Evolutionary conservation across 2,329 filamentous ascomycete species (phyloP).

Genomic region (Shiraia sp.): DNA sequence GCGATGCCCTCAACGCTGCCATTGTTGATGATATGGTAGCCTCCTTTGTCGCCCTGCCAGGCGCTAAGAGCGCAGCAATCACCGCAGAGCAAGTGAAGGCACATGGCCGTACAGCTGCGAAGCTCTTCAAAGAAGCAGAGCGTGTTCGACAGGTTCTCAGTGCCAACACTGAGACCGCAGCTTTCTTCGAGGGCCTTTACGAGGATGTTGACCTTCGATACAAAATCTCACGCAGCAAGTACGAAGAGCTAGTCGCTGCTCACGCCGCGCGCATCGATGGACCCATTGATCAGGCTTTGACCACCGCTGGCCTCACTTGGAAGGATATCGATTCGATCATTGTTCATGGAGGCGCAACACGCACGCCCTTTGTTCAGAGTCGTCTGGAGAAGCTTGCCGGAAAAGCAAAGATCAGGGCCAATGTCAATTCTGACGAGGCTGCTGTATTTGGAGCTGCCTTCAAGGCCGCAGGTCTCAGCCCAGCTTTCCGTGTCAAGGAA

Average conservation of each 20-base stretch:
- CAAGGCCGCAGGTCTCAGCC: conserved; percentile 87
- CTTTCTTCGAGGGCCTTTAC: conserved; percentile 85
- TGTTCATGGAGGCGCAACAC: conserved; percentile 84
- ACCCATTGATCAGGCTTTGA: conserved; percentile 75
- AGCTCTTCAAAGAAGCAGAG: conserved; percentile 92
- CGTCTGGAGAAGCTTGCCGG: conserved; percentile 77
- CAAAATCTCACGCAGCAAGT: conserved; percentile 77
- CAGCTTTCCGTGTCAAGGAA: conserved; percentile 97
- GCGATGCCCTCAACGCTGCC: conserved; percentile 83
- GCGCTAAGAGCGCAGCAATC: conserved; percentile 66
- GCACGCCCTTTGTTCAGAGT: conserved; percentile 93
- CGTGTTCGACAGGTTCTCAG: conserved; percentile 86
- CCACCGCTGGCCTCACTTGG: conserved; percentile 71
- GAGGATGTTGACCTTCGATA: conserved; percentile 94
- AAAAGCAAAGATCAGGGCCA: conserved; percentile 80
- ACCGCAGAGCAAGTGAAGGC: conserved; percentile 66
- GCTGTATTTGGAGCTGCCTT: conserved; percentile 96
- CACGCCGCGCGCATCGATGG: conserved; percentile 69
- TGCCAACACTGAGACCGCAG: conserved; percentile 81
- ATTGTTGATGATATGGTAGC: conserved; percentile 87
- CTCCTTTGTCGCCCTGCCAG: conserved; percentile 70
- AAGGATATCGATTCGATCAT: conserved; percentile 86
- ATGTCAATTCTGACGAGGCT: conserved; percentile 95
- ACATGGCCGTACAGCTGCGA: conserved; percentile 84
- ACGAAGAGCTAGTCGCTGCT: conserved; percentile 74